Evolutionary conservation across 1,284 basidiomycete species (phyloP), one percentile per base, ranked within the genome.

Genomic region (Flammula alnicola): DNA sequence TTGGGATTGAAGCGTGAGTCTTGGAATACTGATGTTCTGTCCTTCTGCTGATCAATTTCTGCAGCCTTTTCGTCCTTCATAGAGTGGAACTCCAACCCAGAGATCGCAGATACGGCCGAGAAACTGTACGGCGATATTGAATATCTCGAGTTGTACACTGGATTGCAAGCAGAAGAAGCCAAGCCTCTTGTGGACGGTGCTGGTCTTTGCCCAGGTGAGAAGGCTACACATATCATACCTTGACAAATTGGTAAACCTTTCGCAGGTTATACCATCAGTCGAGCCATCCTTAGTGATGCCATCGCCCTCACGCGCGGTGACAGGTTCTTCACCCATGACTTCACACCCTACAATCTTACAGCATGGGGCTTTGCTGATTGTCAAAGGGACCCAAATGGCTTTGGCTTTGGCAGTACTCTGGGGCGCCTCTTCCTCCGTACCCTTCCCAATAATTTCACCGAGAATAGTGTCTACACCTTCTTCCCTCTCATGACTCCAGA

Each of bases 241-340:
- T 14, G 20, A 32, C 17, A 37, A 17, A 23, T 23, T 5, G 9
- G 30, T 7, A 16, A 23, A 33, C 22, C 29, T 35, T 22, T 32
- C 16, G 3, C 37, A 84, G 87, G 86, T 8, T 93, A 90, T 68
- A 95, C 93, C 6, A 84, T 92, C 62, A 88, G 86, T 59, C 83
- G 93, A 31, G 93, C 91, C 11, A 95, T 95, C 60, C 81, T 95
- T 30, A 83, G 85, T 57, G 93, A 95, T 63, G 92, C 91, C n/a
- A 88, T 91, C 47, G 85, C 89, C 4, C 80, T 94, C 42, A 91
- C 88, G 37, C 86, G 92, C 49, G 84, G 90, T 22, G 91, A 94
- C 61, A 79, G 92, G 39, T 90, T 86, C 77, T 90, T 84, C 71
- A 94, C 91, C 0, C 75, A 85, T 27, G 92, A 95, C 64, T 89